These are phyloP conservation scores for Thraustotheca clavata DNA, from an alignment of 352 stramenopile species.

Conservation along the genomic window DNA sequence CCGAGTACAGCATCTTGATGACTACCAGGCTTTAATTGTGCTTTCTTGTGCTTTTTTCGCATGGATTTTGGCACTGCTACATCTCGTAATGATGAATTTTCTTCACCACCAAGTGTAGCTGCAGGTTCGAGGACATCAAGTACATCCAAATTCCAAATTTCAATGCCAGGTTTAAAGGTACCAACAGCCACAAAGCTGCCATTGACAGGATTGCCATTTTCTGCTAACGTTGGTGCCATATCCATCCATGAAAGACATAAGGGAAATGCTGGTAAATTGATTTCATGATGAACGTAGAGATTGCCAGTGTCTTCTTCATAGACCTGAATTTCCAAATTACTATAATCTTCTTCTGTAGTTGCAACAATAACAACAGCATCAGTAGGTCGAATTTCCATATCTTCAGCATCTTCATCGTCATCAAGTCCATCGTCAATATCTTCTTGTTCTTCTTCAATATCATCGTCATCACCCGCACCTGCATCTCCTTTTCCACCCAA, in stretches of 20 bases:
- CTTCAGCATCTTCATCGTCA: slow-evolving; percentile 82
- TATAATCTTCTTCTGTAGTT: slow-evolving; percentile 98
- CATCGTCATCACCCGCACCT: slow-evolving; percentile 36
- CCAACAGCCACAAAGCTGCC: slow-evolving; percentile 98
- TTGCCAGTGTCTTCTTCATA: slow-evolving; percentile 96
- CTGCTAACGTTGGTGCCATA: slow-evolving; percentile 57
- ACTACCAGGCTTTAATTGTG: slow-evolving; percentile 86
- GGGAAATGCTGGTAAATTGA: slow-evolving; percentile 97
- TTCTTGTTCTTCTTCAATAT: slow-evolving; percentile 34
- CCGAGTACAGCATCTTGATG: slow-evolving; percentile 98
- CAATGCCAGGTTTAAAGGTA: slow-evolving; percentile 98
- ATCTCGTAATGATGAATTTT: slow-evolving; percentile 65
- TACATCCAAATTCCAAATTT: slow-evolving; percentile 99
- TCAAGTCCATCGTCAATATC: slow-evolving; percentile 35
- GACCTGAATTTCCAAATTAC: slow-evolving; percentile 97
- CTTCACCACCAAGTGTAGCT: slow-evolving; percentile 91
- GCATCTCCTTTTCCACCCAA: slow-evolving; percentile 33
- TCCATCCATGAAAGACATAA: slow-evolving; percentile 97
- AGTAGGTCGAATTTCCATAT: slow-evolving; percentile 89
- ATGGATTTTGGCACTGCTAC: slow-evolving; percentile 69
- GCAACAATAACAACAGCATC: slow-evolving; percentile 95
- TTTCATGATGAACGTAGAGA: slow-evolving; percentile 99
- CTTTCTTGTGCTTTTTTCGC: slow-evolving; percentile 58
- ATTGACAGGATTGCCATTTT: slow-evolving; percentile 48
- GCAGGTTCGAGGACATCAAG: slow-evolving; percentile 97